Conservation (phyloP, 1,284 basidiomycete genomes). For the Trametes pubescens region DNA sequence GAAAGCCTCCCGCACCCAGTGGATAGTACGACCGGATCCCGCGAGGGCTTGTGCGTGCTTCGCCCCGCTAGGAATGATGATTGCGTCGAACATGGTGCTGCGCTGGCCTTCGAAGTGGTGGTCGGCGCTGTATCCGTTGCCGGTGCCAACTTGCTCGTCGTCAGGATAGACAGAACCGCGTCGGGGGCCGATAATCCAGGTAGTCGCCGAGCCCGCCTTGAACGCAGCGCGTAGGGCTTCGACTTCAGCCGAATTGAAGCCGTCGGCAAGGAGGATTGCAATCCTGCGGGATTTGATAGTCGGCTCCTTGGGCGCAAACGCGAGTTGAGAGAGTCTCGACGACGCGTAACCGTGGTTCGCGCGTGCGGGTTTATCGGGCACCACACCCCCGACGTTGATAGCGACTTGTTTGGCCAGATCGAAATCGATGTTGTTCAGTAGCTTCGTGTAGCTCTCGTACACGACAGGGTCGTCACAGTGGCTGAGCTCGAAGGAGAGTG, state of each 20-base stretch:
- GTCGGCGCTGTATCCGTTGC: conserved; percentile 57
- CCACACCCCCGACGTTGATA: conserved; percentile 64
- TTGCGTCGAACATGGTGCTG: conserved; percentile 82
- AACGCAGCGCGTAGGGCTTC: conserved; percentile 63
- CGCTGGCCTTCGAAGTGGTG: conserved; percentile 81
- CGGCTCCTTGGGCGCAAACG: conserved; percentile 65
- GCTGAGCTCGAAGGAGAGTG: conserved; percentile 80
- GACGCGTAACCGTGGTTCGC: conserved; percentile 66
- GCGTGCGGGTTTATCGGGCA: conserved; percentile 56
- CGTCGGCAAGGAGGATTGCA: conserved; percentile 78
- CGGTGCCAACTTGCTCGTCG: conserved; percentile 43
- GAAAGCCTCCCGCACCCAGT: conserved; percentile 82
- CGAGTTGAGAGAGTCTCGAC: conserved; percentile 64
- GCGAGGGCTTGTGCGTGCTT: conserved; percentile 61
- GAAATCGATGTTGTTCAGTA: conserved; percentile 75
- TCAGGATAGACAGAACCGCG: conserved; percentile 65
- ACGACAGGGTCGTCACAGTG: conserved; percentile 81
- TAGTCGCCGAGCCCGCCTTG: conserved; percentile 59
- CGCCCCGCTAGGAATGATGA: conserved; percentile 75
- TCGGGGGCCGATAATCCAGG: conserved; percentile 74
- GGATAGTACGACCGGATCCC: conserved; percentile 64
- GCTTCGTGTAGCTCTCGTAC: conserved; percentile 68
- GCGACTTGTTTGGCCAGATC: conserved; percentile 75
- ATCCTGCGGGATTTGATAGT: conserved; percentile 75
- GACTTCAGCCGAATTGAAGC: conserved; percentile 70